Evolutionary conservation across 371 early-diverging fungal species (phyloP), one percentile per base, ranked within the genome.

Genomic region (Choanephora cucurbitarum): DNA sequence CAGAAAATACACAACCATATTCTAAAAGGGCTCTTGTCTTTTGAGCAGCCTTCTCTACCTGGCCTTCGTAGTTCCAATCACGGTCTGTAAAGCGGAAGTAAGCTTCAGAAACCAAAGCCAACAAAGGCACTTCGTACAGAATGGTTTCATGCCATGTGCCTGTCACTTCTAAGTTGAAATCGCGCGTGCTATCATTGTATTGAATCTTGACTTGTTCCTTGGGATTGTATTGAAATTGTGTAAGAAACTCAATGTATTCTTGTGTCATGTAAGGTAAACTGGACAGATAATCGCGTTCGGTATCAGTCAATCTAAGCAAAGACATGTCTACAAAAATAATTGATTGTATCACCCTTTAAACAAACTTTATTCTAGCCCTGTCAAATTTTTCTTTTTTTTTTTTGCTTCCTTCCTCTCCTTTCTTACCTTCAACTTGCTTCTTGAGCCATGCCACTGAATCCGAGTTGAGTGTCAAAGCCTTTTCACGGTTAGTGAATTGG

Each of bases 121-220:
- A 58, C 32, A 91, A 41, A 3, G 87, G 83, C 5, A 91, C 86
- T 56, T 91, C 91, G 58, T 91, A 91, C 23, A 91, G 70, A 44
- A 91, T 91, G 0, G 84, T 78, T 24, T 89, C 84, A n/a, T 72
- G 62, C 91, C 91, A 91, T 15, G 64, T 55, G 22, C 91, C 91
- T 0, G 54, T 57, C 9, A 91, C 72, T 10, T 64, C 69, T 19
- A 91, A 53, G 11, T 75, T 64, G 7, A 87, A 64, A 10, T 69
- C 68, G 8, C 64, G 55, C n/a, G 72, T 65, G 0, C 7, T 24
- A 3, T 69, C 52, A 39, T 78, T 69, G 41, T 72, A 65, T 3
- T 61, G 55, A 22, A 77, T 64, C 39, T 63, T 33, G 21, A 91
- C 72, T 57, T 91, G 86, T 18, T 74, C 63, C 3, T 51, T 42